Evolutionary conservation across 345 rosid species (phyloP).

Genomic region (Eutrema yunnanense): DNA sequence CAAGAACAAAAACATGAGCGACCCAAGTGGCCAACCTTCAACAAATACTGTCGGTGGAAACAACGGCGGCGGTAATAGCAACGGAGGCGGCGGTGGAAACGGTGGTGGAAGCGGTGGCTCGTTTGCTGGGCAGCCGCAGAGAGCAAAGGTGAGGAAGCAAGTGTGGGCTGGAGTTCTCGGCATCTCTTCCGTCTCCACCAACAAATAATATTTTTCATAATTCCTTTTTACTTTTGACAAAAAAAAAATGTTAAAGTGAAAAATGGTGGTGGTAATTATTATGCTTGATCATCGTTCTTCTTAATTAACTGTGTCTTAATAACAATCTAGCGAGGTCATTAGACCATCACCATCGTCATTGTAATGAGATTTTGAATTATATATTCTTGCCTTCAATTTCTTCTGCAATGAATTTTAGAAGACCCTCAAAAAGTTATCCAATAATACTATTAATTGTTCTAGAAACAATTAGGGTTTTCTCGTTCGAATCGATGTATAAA

Average conservation of each 20-base stretch:
- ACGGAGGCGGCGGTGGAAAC: background rate
- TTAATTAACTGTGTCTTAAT: background rate
- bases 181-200: conserved; percentile 22
- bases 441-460: background rate
- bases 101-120: conserved; percentile 4
- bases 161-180: conserved; percentile 28
- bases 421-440: background rate
- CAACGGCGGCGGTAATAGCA: background rate
- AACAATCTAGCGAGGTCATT: background rate
- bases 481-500: background rate
- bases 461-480: background rate
- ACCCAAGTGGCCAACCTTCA: conserved; percentile 20
- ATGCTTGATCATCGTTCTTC: conserved; percentile 2
- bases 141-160: conserved; percentile 24
- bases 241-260: background rate
- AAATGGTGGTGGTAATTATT: conserved; percentile 2
- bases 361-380: background rate
- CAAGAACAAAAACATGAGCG: conserved; percentile 19
- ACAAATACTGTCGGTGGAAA: conserved; percentile 10
- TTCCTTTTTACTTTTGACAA: background rate
- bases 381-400: background rate
- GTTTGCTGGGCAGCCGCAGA: conserved; percentile 19
- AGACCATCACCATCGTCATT: conserved; percentile 1
- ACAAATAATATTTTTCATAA: background rate
- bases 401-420: background rate